Conservation (phyloP, 2,329 filamentous ascomycete genomes). For the Chaetomiaceae sp. region DNA sequence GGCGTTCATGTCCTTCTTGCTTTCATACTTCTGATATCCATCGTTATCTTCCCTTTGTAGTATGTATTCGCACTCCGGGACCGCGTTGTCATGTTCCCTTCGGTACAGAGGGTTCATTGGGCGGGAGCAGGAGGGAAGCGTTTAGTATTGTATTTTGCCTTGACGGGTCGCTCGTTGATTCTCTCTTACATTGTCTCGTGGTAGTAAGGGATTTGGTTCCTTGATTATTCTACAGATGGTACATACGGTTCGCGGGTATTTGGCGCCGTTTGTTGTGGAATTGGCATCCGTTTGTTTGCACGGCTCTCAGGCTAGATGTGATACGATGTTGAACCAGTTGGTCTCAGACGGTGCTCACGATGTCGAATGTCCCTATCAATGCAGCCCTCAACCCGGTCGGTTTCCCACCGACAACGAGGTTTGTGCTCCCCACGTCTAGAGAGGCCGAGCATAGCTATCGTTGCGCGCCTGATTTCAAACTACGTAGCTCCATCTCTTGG, state of each 20-base stretch:
- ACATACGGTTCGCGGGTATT: not conserved
- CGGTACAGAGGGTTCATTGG: not conserved
- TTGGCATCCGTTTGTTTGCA: not conserved
- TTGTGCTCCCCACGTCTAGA: no score
- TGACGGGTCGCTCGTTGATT: not conserved
- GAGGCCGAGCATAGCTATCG: not conserved
- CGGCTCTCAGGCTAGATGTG: no score
- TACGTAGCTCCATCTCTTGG: not conserved
- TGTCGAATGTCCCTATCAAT: no score
- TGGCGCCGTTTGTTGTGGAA: not conserved
- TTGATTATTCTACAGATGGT: not conserved
- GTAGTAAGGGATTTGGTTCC: not conserved
- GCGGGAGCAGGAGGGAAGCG: not conserved
- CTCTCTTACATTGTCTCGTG: not conserved
- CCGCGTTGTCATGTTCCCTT: not conserved
- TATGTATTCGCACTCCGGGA: constrained; percentile 2
- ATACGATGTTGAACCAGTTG: no score
- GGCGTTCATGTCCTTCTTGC: constrained; percentile 19
- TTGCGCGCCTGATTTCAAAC: not conserved
- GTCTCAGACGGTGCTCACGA: no score
- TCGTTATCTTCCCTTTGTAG: constrained; percentile 9
- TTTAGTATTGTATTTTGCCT: constrained; percentile 5
- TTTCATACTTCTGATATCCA: constrained; percentile 20
- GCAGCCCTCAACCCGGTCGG: no score
- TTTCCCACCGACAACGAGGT: no score